Percentiles rank a stretch among this genome's conserved stretches.
Evolutionary conservation across 345 rosid genomes (phyloP).

Genomic region (Citrus australasica): DNA sequence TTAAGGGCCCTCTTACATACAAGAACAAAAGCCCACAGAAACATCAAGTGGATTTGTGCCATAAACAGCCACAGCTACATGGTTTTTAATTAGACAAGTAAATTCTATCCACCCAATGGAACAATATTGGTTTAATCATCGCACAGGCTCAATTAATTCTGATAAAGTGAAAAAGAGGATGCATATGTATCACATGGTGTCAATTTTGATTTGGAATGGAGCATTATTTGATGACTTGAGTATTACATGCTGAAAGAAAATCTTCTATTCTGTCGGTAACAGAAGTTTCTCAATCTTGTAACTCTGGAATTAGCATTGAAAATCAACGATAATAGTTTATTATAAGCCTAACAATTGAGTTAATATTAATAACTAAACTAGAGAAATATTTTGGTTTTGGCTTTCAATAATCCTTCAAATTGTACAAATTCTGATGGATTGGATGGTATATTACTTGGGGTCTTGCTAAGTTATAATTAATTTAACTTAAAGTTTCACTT

Average conservation of each 20-base stretch:
- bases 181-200: not conserved
- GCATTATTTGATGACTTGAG: not conserved
- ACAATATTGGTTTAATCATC: not conserved
- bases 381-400: not conserved
- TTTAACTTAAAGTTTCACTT: too few species aligned
- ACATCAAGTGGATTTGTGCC: not conserved
- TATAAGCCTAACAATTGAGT: not conserved
- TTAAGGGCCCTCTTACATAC: constrained; percentile 11
- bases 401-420: not conserved
- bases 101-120: too few species aligned
- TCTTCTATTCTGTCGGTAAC: not conserved
- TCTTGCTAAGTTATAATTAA: too few species aligned
- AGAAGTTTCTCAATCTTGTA: not conserved
- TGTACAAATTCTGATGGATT: not conserved
- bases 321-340: not conserved
- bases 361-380: not conserved
- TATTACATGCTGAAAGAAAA: not conserved
- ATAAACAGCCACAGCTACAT: not conserved
- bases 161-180: not conserved
- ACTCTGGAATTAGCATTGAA: not conserved
- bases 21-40: not conserved
- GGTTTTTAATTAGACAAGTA: not conserved
- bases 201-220: not conserved
- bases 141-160: not conserved
- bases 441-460: too few species aligned